phyloP scores from a whole-genome alignment of 1,139 yeast genomes.

The Torulaspora globosa region DNA sequence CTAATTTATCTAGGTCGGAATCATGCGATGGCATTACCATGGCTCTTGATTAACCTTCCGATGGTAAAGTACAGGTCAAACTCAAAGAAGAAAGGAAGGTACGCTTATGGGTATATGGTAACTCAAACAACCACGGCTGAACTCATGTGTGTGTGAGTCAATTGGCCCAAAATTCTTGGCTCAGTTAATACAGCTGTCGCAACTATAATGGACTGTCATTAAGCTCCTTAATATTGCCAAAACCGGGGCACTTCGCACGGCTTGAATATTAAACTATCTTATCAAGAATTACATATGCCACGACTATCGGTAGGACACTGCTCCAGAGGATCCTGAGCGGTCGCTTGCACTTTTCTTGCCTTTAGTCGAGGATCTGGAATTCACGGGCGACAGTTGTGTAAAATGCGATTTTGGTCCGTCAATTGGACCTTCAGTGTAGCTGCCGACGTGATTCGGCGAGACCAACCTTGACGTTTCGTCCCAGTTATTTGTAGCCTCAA shows the following conservation, averaged over 20 bases:
- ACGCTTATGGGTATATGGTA: neutral
- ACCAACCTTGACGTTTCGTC: constrained; percentile 18
- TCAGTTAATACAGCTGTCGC: neutral
- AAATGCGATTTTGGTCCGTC: constrained; percentile 1
- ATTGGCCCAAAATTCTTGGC: neutral
- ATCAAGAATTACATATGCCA: neutral
- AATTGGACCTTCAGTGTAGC: constrained; percentile 3
- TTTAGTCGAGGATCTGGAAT: neutral
- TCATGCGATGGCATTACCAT: constrained; percentile 10
- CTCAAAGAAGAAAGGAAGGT: neutral
- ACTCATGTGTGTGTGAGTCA: constrained; percentile 1
- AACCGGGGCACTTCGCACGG: constrained; percentile 1
- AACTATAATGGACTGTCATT: neutral
- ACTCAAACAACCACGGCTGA: neutral
- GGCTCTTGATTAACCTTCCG: neutral
- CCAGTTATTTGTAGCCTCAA: constrained; percentile 45
- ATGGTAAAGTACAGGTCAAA: neutral
- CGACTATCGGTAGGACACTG: neutral
- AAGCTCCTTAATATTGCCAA: neutral
- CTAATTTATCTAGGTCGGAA: constrained; percentile 3
- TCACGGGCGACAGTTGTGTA: neutral
- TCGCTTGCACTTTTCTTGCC: neutral
- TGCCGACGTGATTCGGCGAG: constrained; percentile 4
- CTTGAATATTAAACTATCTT: neutral
- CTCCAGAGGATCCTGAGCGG: neutral